Conservation (phyloP, 495 filamentous ascomycete species). For the Thermochaetoides thermophila region DNA sequence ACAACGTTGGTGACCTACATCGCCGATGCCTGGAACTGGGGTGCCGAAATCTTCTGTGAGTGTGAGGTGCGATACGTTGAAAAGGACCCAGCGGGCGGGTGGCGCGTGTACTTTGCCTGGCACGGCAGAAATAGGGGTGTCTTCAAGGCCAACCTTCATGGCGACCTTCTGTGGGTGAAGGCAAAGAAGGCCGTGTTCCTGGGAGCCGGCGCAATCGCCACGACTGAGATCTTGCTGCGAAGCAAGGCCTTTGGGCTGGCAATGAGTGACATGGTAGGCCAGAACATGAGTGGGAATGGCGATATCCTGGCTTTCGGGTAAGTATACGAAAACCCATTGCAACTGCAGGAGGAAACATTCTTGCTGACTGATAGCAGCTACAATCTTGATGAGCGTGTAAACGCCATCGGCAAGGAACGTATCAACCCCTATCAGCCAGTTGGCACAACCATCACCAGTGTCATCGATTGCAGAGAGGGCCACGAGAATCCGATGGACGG, state of each 20-base stretch:
- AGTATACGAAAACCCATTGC: slow-evolving; percentile 3
- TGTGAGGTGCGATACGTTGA: slow-evolving; percentile 54
- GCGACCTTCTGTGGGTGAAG: slow-evolving; percentile 55
- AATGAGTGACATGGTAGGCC: slow-evolving; percentile 42
- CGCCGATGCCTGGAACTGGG: slow-evolving; percentile 63
- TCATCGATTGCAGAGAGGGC: slow-evolving; percentile 44
- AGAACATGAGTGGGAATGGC: slow-evolving; percentile 54
- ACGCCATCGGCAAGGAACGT: slow-evolving; percentile 36
- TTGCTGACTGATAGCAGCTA: slow-evolving; percentile 27
- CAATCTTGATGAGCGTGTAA: slow-evolving; percentile 40
- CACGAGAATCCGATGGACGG: slow-evolving; percentile 44
- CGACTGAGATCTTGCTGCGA: slow-evolving; percentile 52
- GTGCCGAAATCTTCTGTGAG: slow-evolving; percentile 58
- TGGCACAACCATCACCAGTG: slow-evolving; percentile 49
- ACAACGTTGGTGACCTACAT: slow-evolving; percentile 51
- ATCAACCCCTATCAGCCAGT: slow-evolving; percentile 36
- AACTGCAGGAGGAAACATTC: neutral
- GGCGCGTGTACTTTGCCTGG: slow-evolving; percentile 51
- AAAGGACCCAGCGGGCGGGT: slow-evolving; percentile 37
- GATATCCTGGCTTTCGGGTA: slow-evolving; percentile 50
- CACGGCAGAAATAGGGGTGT: slow-evolving; percentile 42
- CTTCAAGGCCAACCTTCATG: slow-evolving; percentile 42
- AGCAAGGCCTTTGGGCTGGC: slow-evolving; percentile 43
- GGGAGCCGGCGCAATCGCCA: slow-evolving; percentile 44
- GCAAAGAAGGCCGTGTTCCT: slow-evolving; percentile 46